These are phyloP conservation scores for Globisporangium spiculum DNA, from an alignment of 352 stramenopile species.

Conservation along the genomic window DNA sequence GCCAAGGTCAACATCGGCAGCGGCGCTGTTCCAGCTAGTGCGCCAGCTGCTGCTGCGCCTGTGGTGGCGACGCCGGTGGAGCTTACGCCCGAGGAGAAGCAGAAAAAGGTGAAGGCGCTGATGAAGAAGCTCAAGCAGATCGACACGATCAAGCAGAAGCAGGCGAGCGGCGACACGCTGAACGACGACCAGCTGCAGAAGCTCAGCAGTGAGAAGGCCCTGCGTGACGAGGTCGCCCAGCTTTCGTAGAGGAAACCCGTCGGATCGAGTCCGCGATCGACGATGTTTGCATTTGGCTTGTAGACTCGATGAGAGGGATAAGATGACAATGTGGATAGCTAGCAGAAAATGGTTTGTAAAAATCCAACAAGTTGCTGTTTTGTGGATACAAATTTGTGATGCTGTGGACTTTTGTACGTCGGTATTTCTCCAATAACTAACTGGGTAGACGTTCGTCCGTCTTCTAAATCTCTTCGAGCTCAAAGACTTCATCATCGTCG, in stretches of 20 bases:
- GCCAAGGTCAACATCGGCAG: slow-evolving; percentile 32
- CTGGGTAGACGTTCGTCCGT: background rate
- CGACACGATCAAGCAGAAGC: slow-evolving; percentile 78
- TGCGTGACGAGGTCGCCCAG: slow-evolving; percentile 65
- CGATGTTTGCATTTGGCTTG: background rate
- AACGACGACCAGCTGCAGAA: slow-evolving; percentile 84
- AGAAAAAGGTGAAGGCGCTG: slow-evolving; percentile 82
- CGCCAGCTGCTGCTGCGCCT: slow-evolving; percentile 4
- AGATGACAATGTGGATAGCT: background rate
- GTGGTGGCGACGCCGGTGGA: slow-evolving; percentile 21
- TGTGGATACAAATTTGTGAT: background rate
- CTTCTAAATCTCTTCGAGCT: background rate
- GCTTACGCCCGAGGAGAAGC: slow-evolving; percentile 74
- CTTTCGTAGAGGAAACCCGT: slow-evolving; percentile 32
- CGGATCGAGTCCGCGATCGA: background rate
- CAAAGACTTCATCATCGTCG: background rate
- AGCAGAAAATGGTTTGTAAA: background rate
- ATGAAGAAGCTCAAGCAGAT: slow-evolving; percentile 90
- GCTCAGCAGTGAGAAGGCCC: slow-evolving; percentile 54
- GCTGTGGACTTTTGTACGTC: background rate
- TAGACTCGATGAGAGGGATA: background rate
- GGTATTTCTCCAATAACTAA: background rate
- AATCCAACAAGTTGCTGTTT: background rate
- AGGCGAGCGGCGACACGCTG: slow-evolving; percentile 59
- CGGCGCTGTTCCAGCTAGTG: slow-evolving; percentile 3